Evolutionary conservation across 495 filamentous ascomycete genomes (phyloP), one percentile per base, ranked within the genome.

Genomic region (Xylaria telfairii): DNA sequence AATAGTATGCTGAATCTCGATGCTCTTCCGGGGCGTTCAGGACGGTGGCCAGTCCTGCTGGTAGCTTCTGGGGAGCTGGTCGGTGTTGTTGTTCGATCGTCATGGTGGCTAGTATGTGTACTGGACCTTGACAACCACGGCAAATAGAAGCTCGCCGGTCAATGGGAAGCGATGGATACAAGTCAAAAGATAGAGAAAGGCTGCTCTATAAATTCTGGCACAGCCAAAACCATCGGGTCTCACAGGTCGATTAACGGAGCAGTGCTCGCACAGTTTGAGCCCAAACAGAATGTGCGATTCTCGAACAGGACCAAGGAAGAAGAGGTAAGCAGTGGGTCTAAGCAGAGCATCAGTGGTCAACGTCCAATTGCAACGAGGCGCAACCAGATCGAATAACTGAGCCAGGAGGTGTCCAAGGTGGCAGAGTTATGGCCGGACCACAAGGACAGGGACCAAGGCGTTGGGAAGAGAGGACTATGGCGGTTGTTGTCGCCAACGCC

Each of bases 1-100:
- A 87, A 65, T 80, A 87, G 66, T 87, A 88, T 13, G 85, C 86
- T 42, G 85, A 87, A 74, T 88, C 86, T 26, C 86, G 79, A 65
- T 86, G 75, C 8, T 87, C 85, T 24, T 86, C 83, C 1, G 85
- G 81, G 32, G 80, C 71, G 69, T 87, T 88, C 37, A 88, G 75
- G 15, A 88, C 81, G 10, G 80, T 81, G 10, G 84, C 83, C 63
- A 88, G 72, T 19, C 81, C 84, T 7, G 80, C 76, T 46, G 86
- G 85, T 53, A 85, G 75, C 72, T 86, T 87, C 73, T 86, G 85
- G 56, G 80, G 80, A 59, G 72, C 71, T 49, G 80, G 76, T 49
- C 82, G 77, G 46, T 80, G 76, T 54, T 78, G 77, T 39, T 78
- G 77, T 53, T 83, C 80, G 73, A 80, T 79, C 37, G 75, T 72